Conservation (phyloP, 2,329 filamentous ascomycete species). For the Talaromyces sp. region DNA sequence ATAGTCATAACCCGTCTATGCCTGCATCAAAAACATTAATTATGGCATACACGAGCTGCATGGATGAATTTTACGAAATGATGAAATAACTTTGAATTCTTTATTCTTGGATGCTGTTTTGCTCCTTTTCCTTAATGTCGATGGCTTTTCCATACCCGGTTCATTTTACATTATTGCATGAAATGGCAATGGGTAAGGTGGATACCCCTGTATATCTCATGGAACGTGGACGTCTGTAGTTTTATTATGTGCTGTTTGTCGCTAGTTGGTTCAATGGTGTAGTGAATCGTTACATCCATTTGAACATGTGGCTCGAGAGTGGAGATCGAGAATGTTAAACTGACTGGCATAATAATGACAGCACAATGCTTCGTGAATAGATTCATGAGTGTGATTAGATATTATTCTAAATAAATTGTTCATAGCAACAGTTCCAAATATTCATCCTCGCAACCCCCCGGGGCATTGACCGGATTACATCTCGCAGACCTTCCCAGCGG, state of each 20-base stretch:
- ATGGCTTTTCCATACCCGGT: background rate
- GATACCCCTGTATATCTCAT: conserved; percentile 19
- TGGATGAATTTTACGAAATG: background rate
- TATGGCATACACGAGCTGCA: background rate
- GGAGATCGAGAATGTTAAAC: background rate
- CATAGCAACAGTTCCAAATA: conserved; percentile 8
- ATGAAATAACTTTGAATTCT: background rate
- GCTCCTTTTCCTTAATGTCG: background rate
- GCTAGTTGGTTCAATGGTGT: background rate
- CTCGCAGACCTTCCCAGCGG: conserved; percentile 10
- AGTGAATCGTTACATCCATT: background rate
- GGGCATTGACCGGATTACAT: conserved; percentile 19
- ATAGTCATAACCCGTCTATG: background rate
- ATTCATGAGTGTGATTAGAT: background rate
- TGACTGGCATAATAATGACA: background rate
- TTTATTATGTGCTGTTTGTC: background rate
- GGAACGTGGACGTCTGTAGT: background rate
- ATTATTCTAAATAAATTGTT: background rate
- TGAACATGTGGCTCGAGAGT: background rate
- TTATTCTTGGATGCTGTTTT: background rate
- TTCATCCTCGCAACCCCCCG: conserved; percentile 2
- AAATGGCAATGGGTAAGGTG: conserved; percentile 1
- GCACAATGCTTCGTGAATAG: background rate
- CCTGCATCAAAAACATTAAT: background rate
- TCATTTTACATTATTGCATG: background rate